These are phyloP conservation scores for Ceratocystis colombiana DNA, from an alignment of 2,329 filamentous ascomycete species.

Conservation along the genomic window DNA sequence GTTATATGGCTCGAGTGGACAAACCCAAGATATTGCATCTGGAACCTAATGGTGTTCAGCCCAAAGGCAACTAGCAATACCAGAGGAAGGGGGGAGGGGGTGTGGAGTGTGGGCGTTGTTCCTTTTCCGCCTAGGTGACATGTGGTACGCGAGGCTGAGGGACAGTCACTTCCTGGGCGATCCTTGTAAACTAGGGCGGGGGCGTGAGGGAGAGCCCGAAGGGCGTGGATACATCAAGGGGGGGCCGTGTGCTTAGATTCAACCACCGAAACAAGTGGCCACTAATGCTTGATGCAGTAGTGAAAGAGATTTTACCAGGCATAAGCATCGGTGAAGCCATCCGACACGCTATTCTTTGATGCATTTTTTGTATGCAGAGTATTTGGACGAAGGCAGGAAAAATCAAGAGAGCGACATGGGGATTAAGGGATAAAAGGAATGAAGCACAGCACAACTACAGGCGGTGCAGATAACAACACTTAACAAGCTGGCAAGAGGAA, in stretches of 20 bases:
- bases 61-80: background rate
- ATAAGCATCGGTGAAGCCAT: slow-evolving; percentile 14
- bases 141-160: slow-evolving; percentile 13
- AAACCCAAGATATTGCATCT: slow-evolving; percentile 2
- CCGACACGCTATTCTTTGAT: background rate
- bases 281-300: background rate
- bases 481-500: background rate
- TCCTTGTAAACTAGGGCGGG: background rate
- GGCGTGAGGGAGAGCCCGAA: slow-evolving; percentile 2
- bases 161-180: background rate
- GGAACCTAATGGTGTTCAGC: slow-evolving; percentile 4
- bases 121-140: slow-evolving; percentile 14
- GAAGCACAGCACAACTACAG: background rate
- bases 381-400: background rate
- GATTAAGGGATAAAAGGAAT: slow-evolving; percentile 3
- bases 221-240: background rate
- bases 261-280: background rate
- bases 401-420: background rate
- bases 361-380: background rate
- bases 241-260: background rate
- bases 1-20: background rate
- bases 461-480: slow-evolving; percentile 8
- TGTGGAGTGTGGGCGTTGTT: background rate
- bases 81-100: background rate
- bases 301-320: background rate